Percentiles rank a stretch among this genome's conserved stretches.
Evolutionary conservation across 441 rosid genomes (phyloP).

Genomic region (Euphorbia corollata): DNA sequence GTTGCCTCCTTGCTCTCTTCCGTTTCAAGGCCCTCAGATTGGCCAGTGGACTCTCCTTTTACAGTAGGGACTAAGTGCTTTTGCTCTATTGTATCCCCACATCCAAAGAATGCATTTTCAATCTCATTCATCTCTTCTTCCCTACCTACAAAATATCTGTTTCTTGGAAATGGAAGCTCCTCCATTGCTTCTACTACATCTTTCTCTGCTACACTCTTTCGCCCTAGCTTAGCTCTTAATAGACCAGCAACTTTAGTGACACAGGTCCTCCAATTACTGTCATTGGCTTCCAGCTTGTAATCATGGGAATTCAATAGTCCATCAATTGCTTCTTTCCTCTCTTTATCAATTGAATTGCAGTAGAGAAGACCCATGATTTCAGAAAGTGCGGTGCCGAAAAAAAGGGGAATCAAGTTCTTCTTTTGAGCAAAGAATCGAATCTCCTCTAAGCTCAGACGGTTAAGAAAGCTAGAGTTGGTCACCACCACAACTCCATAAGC

Average conservation of each 20-base stretch:
- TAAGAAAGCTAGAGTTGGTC: conserved; percentile 54
- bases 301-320: conserved; percentile 66
- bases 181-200: conserved; percentile 44
- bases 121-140: conserved; percentile 66
- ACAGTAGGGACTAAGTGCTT: conserved; percentile 33
- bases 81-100: conserved; percentile 41
- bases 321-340: conserved; percentile 74
- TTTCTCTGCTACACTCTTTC: conserved; percentile 56
- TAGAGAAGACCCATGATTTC: conserved; percentile 50
- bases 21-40: conserved; percentile 70
- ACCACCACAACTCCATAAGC: conserved; percentile 73
- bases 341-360: conserved; percentile 60
- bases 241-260: conserved; percentile 45
- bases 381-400: conserved; percentile 57
- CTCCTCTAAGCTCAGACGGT: conserved; percentile 67
- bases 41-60: conserved; percentile 63
- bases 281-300: conserved; percentile 69
- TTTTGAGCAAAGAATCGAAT: conserved; percentile 81
- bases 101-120: conserved; percentile 66
- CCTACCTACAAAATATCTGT: conserved; percentile 64
- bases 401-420: conserved; percentile 77
- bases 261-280: conserved; percentile 77
- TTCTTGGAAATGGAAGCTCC: conserved; percentile 71
- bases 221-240: conserved; percentile 65
- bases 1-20: conserved; percentile 56